Conservation (phyloP, 352 stramenopile genomes). For the Thraustotheca clavata region DNA sequence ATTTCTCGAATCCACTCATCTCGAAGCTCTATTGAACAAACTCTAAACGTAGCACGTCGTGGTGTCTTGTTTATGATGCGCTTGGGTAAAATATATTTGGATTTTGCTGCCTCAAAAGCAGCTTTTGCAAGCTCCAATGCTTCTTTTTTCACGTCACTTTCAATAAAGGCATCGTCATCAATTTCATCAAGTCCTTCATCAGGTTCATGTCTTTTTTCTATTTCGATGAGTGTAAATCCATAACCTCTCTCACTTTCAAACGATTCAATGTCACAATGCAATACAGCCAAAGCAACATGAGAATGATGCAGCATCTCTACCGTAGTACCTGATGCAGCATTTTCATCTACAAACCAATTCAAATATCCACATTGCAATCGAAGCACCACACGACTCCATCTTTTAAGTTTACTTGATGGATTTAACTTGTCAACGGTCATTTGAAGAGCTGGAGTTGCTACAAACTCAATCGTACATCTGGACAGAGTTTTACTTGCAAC, state of each 20-base stretch:
- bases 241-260: neutral
- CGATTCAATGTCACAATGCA: neutral
- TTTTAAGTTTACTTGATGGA: neutral
- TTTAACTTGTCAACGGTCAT: neutral
- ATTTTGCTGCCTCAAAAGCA: neutral
- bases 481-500: neutral
- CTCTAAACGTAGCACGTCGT: neutral
- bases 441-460: constrained; percentile 1
- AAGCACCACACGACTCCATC: constrained; percentile 7
- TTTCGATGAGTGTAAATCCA: neutral
- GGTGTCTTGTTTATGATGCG: constrained; percentile 15
- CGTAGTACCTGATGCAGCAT: neutral
- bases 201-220: neutral
- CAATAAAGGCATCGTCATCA: neutral
- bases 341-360: constrained; percentile 6
- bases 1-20: constrained; percentile 12
- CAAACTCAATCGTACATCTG: neutral
- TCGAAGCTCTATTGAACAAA: neutral
- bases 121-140: neutral
- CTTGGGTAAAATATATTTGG: constrained; percentile 1
- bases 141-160: neutral
- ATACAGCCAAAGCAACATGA: neutral
- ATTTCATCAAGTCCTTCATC: neutral
- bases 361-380: constrained; percentile 18
- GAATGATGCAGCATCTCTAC: constrained; percentile 14